These are phyloP conservation scores for Camelina hispida DNA, from an alignment of 345 rosid genomes.

Conservation along the genomic window DNA sequence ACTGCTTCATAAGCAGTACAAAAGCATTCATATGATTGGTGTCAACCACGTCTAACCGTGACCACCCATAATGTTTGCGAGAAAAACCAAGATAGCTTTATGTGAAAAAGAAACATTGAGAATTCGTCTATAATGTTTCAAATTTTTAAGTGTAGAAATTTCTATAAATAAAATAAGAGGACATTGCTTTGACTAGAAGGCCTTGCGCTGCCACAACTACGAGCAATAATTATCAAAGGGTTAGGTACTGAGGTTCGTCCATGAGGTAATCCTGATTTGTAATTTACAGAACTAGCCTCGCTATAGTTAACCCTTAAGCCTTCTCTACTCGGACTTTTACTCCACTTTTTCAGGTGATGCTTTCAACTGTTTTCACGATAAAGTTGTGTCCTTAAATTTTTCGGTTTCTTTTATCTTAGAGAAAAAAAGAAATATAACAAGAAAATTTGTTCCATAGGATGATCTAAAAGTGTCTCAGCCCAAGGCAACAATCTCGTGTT, in stretches of 20 bases:
- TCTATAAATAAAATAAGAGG: neutral
- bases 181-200: conserved; percentile 27
- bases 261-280: neutral
- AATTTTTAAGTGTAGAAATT: neutral
- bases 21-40: neutral
- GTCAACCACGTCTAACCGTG: neutral
- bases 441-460: conserved; percentile 2
- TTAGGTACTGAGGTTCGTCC: neutral
- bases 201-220: conserved; percentile 18
- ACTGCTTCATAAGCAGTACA: neutral
- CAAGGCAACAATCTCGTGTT: conserved; percentile 36
- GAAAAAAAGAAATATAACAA: neutral
- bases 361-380: conserved; percentile 43
- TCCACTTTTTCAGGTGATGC: conserved; percentile 28
- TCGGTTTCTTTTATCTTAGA: conserved; percentile 11
- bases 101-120: neutral
- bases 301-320: conserved; percentile 11
- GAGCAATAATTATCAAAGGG: conserved; percentile 30
- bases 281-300: conserved; percentile 26
- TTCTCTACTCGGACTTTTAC: neutral
- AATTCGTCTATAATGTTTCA: neutral
- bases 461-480: conserved; percentile 9
- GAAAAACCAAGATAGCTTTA: neutral
- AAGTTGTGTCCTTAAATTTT: conserved; percentile 14
- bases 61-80: neutral